Conservation (phyloP, 2,329 filamentous ascomycete species). For the Colletotrichum coccodes region DNA sequence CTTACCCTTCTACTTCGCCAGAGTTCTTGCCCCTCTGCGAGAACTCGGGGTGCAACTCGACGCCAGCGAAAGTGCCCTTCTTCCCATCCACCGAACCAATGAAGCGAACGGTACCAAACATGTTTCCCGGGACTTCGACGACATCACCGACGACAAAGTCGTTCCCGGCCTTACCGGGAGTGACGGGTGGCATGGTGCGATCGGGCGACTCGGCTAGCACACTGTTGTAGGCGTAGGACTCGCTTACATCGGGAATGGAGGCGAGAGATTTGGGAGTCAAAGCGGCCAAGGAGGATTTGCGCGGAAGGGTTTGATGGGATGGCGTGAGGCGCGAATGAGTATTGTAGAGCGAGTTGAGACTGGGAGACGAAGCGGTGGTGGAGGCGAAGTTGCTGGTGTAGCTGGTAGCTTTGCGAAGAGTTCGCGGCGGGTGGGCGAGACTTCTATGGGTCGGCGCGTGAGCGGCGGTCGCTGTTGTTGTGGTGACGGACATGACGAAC, state of each 20-base stretch:
- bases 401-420: conserved; percentile 54
- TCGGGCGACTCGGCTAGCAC: conserved; percentile 57
- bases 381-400: conserved; percentile 44
- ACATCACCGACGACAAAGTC: conserved; percentile 79
- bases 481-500: conserved; percentile 32
- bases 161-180: conserved; percentile 62
- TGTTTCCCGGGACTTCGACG: conserved; percentile 93
- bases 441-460: conserved; percentile 33
- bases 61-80: conserved; percentile 89
- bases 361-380: conserved; percentile 65
- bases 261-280: conserved; percentile 73
- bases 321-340: conserved; percentile 58
- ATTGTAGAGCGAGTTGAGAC: conserved; percentile 63
- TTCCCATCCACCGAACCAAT: conserved; percentile 88
- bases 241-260: conserved; percentile 73
- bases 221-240: conserved; percentile 69
- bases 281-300: conserved; percentile 78
- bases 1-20: conserved; percentile 94
- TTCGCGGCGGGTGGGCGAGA: conserved; percentile 39
- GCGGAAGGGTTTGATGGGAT: conserved; percentile 57
- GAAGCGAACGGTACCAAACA: conserved; percentile 91
- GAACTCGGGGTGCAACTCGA: conserved; percentile 86
- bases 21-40: conserved; percentile 91
- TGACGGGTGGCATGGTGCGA: conserved; percentile 63
- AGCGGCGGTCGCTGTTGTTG: conserved; percentile 32